Evolutionary conservation across 192 early-diverging fungal species (phyloP).

Genomic region (Umbelopsis sp.): DNA sequence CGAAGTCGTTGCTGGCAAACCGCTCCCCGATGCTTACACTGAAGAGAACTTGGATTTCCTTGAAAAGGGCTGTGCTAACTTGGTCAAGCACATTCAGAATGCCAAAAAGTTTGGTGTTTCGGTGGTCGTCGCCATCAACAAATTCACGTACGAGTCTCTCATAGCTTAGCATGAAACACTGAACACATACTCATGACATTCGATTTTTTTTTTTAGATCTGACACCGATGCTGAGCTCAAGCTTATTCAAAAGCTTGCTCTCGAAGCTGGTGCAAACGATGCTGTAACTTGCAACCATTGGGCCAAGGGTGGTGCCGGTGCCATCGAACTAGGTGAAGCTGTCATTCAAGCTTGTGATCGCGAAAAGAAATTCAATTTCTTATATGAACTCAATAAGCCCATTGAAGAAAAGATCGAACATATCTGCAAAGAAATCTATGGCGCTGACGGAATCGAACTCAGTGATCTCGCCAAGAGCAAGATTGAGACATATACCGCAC

Average conservation of each 20-base stretch:
- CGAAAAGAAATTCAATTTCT: conserved; percentile 72
- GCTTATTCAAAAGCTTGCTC: conserved; percentile 69
- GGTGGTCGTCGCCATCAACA: conserved; percentile 93
- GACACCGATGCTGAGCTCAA: conserved; percentile 89
- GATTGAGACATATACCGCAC: conserved; percentile 82
- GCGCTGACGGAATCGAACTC: conserved; percentile 89
- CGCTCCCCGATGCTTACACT: conserved; percentile 86
- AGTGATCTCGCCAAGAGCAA: conserved; percentile 85
- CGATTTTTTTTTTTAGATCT: conserved; percentile 37
- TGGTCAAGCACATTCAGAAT: conserved; percentile 92
- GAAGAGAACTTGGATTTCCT: conserved; percentile 88
- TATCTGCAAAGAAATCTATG: conserved; percentile 94
- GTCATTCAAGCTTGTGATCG: conserved; percentile 72
- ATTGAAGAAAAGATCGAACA: conserved; percentile 93
- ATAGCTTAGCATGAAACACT: not conserved
- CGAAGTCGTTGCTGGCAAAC: conserved; percentile 87
- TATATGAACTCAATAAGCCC: conserved; percentile 79
- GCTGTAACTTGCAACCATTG: conserved; percentile 92
- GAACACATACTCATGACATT: not conserved
- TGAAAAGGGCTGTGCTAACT: conserved; percentile 82
- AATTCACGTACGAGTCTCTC: conserved; percentile 57
- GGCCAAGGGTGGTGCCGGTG: conserved; percentile 92
- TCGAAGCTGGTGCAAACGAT: conserved; percentile 84
- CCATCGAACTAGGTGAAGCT: conserved; percentile 82
- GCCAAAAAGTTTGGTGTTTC: conserved; percentile 85